These are phyloP conservation scores for Mycosphaerella sp. DNA, from an alignment of 2,329 filamentous ascomycete genomes.

Conservation along the genomic window DNA sequence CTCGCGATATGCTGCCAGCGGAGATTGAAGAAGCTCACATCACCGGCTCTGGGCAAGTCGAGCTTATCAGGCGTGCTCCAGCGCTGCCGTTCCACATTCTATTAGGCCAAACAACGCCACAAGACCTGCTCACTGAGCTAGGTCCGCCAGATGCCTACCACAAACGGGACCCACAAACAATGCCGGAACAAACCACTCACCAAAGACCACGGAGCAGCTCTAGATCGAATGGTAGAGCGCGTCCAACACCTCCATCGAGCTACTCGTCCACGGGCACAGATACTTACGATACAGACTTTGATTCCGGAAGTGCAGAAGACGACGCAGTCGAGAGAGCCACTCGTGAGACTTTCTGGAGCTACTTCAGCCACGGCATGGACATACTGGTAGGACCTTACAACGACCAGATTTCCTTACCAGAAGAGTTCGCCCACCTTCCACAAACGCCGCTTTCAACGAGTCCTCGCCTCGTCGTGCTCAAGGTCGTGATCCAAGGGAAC, in stretches of 20 bases:
- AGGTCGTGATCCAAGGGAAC: conserved; percentile 90
- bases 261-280: conserved; percentile 39
- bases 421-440: conserved; percentile 1
- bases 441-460: conserved; percentile 23
- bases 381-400: conserved; percentile 77
- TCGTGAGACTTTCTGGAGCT: conserved; percentile 79
- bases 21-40: conserved; percentile 78
- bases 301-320: conserved; percentile 46
- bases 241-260: conserved; percentile 33
- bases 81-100: conserved; percentile 62
- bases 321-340: conserved; percentile 53
- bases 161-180: conserved; percentile 26
- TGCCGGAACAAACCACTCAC: conserved; percentile 18
- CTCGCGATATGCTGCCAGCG: conserved; percentile 74
- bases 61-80: conserved; percentile 67
- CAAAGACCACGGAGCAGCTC: conserved; percentile 24
- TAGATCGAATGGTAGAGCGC: conserved; percentile 23
- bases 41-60: conserved; percentile 69
- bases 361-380: conserved; percentile 93
- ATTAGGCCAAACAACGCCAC: conserved; percentile 80
- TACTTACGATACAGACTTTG: conserved; percentile 41
- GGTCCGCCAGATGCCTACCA: conserved; percentile 93
- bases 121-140: conserved; percentile 83
- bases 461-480: conserved; percentile 69
- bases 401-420: conserved; percentile 15